Evolutionary conservation across 805 yeast genomes (phyloP).

Genomic region (Pichia thaimueangensis): DNA sequence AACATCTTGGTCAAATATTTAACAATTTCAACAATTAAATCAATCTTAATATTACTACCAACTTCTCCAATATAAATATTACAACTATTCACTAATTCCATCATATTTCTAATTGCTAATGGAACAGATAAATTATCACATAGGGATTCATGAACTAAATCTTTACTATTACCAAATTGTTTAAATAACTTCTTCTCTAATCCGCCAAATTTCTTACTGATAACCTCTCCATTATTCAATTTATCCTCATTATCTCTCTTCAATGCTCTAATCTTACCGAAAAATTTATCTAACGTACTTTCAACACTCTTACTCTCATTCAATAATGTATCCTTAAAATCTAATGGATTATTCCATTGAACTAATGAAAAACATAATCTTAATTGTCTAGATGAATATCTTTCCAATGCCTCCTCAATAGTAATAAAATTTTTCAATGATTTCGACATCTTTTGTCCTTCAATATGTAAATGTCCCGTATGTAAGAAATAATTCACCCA

Average conservation of each 20-base stretch:
- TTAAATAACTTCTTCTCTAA: constrained; percentile 47
- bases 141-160: constrained; percentile 65
- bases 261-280: constrained; percentile 80
- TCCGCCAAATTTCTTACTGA: constrained; percentile 55
- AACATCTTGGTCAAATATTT: constrained; percentile 67
- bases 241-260: constrained; percentile 55
- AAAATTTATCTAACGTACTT: constrained; percentile 70
- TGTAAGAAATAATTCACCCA: constrained; percentile 98
- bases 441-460: constrained; percentile 98
- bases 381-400: constrained; percentile 71
- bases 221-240: constrained; percentile 39
- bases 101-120: constrained; percentile 54
- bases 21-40: constrained; percentile 58
- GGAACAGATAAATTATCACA: constrained; percentile 87
- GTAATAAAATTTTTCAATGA: constrained; percentile 93
- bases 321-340: constrained; percentile 78
- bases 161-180: constrained; percentile 44
- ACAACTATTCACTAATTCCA: constrained; percentile 61
- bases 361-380: constrained; percentile 86
- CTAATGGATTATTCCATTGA: constrained; percentile 89
- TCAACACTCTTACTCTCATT: constrained; percentile 75
- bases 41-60: constrained; percentile 52
- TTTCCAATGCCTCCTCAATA: constrained; percentile 77
- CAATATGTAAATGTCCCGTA: constrained; percentile 96
- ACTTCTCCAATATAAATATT: constrained; percentile 65